Percentiles rank a stretch among this genome's conserved stretches.
These are phyloP conservation scores for Mycena filopes DNA, from an alignment of 768 basidiomycete species.

Conservation along the genomic window DNA sequence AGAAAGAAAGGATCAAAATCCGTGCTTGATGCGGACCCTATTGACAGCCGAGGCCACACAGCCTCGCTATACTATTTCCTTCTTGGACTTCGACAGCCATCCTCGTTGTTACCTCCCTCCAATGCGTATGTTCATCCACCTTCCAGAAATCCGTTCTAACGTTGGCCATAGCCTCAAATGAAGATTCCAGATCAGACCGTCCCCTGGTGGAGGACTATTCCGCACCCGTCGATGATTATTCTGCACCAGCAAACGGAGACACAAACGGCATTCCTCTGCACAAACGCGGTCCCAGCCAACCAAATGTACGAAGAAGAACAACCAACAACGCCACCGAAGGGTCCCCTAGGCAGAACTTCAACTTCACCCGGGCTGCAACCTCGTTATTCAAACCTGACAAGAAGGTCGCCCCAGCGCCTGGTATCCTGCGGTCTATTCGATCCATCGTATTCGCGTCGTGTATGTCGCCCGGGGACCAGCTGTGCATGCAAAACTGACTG, in stretches of 20 bases:
- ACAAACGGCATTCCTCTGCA: slow-evolving; percentile 25
- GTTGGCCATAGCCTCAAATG: not conserved
- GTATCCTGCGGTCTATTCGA: slow-evolving; percentile 55
- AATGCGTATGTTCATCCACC: slow-evolving; percentile 25
- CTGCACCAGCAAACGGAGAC: slow-evolving; percentile 9
- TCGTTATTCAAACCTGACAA: slow-evolving; percentile 50
- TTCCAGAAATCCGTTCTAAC: slow-evolving; percentile 18
- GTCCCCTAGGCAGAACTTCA: slow-evolving; percentile 28
- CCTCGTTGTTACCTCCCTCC: not conserved
- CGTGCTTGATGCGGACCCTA: too few relatives aligned
- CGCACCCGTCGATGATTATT: not conserved
- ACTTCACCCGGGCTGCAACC: slow-evolving; percentile 35
- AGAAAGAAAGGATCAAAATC: too few relatives aligned
- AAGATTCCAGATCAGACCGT: slow-evolving; percentile 21
- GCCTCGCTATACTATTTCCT: not conserved
- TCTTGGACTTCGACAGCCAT: not conserved
- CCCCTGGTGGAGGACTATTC: slow-evolving; percentile 21
- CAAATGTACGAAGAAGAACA: slow-evolving; percentile 8
- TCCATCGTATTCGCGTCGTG: slow-evolving; percentile 70
- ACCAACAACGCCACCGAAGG: not conserved
- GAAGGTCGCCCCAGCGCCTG: slow-evolving; percentile 57
- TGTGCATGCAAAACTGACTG: not conserved
- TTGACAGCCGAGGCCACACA: not conserved
- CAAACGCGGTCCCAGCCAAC: not conserved
- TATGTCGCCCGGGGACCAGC: slow-evolving; percentile 42